These are phyloP conservation scores for Hemisphaericaspora xylanilytica DNA, from an alignment of 1,139 yeast genomes.

Conservation along the genomic window DNA sequence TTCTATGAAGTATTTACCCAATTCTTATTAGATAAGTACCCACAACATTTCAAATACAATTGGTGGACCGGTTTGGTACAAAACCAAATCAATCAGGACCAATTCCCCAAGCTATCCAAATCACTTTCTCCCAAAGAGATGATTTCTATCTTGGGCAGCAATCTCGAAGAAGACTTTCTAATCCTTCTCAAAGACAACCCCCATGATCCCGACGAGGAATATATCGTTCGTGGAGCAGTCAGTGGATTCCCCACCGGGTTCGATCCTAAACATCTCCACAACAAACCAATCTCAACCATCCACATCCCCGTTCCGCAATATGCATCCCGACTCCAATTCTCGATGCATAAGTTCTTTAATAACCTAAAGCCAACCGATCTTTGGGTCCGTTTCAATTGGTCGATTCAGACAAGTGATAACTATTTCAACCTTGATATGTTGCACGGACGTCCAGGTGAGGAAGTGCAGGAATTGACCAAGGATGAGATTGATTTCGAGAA, in stretches of 20 bases:
- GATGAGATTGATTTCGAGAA: slow-evolving; percentile 39
- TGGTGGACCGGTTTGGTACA: slow-evolving; percentile 10
- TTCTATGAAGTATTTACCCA: slow-evolving; percentile 28
- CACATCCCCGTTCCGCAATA: slow-evolving; percentile 47
- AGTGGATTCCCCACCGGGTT: slow-evolving; percentile 46
- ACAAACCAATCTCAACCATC: slow-evolving; percentile 37
- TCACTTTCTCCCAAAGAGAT: slow-evolving; percentile 19
- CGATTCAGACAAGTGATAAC: slow-evolving; percentile 35
- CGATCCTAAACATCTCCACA: slow-evolving; percentile 34
- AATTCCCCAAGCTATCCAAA: slow-evolving; percentile 23
- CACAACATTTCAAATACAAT: slow-evolving; percentile 25
- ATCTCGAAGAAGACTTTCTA: slow-evolving; percentile 42
- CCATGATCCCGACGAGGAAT: slow-evolving; percentile 31
- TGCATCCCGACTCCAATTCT: slow-evolving; percentile 25
- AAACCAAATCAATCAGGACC: slow-evolving; percentile 30
- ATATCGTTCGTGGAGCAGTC: slow-evolving; percentile 32
- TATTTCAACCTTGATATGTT: slow-evolving; percentile 28
- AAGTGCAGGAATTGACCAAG: slow-evolving; percentile 18
- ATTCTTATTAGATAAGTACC: slow-evolving; percentile 32
- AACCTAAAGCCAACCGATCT: slow-evolving; percentile 35
- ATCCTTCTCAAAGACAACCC: slow-evolving; percentile 38
- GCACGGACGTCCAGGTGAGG: slow-evolving; percentile 36
- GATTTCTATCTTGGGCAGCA: slow-evolving; percentile 25
- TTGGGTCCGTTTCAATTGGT: slow-evolving; percentile 44
- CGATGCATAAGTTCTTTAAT: slow-evolving; percentile 42